Evolutionary conservation across 129 eudicot genomes (phyloP).

Genomic region (Lactuca sativa): DNA sequence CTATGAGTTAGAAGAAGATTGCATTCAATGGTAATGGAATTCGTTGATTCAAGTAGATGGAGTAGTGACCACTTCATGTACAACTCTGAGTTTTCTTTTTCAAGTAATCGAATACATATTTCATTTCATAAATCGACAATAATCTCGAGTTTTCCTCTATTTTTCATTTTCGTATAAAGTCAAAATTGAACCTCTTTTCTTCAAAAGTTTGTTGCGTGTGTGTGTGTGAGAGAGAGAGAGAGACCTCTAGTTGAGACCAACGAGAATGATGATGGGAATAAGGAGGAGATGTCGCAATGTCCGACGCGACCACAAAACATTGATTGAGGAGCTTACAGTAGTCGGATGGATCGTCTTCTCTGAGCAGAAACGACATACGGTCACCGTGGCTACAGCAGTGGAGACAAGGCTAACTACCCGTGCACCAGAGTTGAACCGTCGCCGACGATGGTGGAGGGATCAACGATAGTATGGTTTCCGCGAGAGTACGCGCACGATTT

Average conservation of each 20-base stretch:
- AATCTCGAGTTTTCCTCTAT: background rate
- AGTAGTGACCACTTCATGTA: background rate
- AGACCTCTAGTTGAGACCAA: slow-evolving; percentile 60
- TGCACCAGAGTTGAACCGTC: slow-evolving; percentile 40
- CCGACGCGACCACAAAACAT: slow-evolving; percentile 55
- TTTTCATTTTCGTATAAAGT: background rate
- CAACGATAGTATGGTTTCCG: slow-evolving; percentile 47
- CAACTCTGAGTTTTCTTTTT: background rate
- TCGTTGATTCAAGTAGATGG: background rate
- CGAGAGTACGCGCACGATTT: slow-evolving; percentile 54
- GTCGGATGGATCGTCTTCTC: slow-evolving; percentile 51
- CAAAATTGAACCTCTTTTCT: background rate
- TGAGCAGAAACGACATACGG: slow-evolving; percentile 46
- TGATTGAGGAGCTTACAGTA: slow-evolving; percentile 48
- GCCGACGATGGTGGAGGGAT: slow-evolving; percentile 35
- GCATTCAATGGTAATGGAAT: background rate
- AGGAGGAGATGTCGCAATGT: slow-evolving; percentile 51
- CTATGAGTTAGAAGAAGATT: slow-evolving; percentile 14
- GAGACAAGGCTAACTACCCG: slow-evolving; percentile 49
- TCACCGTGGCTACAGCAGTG: slow-evolving; percentile 39
- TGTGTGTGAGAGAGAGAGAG: slow-evolving; percentile 15
- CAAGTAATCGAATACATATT: background rate
- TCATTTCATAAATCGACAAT: no score
- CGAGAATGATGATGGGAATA: slow-evolving; percentile 40
- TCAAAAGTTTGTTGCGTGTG: background rate